Conservation (phyloP, 1,284 basidiomycete species). For the Moesziomyces antarcticus region DNA sequence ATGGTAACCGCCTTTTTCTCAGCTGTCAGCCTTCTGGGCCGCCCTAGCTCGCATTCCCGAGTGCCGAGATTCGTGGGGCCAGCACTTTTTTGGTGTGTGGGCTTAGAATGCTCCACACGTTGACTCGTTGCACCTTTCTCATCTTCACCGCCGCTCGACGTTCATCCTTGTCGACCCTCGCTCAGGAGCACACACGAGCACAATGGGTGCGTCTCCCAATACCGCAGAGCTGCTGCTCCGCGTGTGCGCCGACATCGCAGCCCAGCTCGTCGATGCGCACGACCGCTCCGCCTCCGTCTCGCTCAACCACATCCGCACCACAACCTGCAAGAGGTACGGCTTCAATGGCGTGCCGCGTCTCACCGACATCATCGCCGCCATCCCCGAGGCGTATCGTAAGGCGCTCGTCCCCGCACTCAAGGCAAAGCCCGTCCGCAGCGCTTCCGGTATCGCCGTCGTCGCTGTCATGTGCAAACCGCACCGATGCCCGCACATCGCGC, state of each 20-base stretch:
- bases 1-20: background rate
- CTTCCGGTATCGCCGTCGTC: constrained; percentile 97
- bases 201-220: constrained; percentile 51
- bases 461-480: constrained; percentile 99
- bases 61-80: constrained; percentile 6
- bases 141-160: background rate
- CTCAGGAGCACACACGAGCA: constrained; percentile 6
- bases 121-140: background rate
- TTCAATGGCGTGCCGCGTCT: constrained; percentile 88
- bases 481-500: constrained; percentile 98
- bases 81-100: constrained; percentile 7
- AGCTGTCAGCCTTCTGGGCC: background rate
- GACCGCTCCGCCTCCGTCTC: constrained; percentile 76
- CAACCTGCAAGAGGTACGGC: constrained; percentile 88
- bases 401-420: constrained; percentile 87
- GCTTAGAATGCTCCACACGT: background rate
- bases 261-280: constrained; percentile 90
- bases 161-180: background rate
- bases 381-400: constrained; percentile 96
- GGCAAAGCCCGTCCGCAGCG: constrained; percentile 96
- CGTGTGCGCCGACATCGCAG: constrained; percentile 92
- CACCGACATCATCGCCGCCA: constrained; percentile 97
- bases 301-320: constrained; percentile 85
- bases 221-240: constrained; percentile 90
- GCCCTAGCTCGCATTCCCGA: constrained; percentile 7